Evolutionary conservation across 352 stramenopile genomes (phyloP), one percentile per base, ranked within the genome.

Genomic region (Phytophthora macrochlamydospora): DNA sequence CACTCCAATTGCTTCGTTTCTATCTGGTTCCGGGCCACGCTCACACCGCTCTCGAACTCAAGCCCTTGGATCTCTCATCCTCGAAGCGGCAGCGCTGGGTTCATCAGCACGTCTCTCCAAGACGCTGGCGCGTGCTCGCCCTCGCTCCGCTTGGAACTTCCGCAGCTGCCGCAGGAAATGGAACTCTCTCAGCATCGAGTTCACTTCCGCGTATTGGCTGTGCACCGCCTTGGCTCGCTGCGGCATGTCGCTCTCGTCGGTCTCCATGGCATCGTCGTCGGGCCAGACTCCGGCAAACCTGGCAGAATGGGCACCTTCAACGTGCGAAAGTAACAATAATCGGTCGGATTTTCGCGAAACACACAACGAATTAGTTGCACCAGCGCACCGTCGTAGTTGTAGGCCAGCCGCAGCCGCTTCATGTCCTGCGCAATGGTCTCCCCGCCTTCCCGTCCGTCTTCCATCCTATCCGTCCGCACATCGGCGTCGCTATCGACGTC

Each of bases 101-200:
- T 62, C 29, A 7, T 59, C 43, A 6, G 51, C 50, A 29, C 37
- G 50, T 2, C 74, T 73, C 60, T 85, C 74, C 14, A 86, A 62
- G 63, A 81, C 85, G 37, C 60, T 81, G 40, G 78, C 68, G 12
- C 78, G 79, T 2, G 67, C 70, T 30, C 68, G 64, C n/a, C 69
- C 62, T n/a, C 75, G 73, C 63, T 91, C 82, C 2, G 82, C 78
- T 62, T 93, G 85, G 60, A 91, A 93, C 57, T 79, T 83, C 46
- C 86, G 82, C 56, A 91, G 58, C 56, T 94, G 86, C 7, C 86
- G 86, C 57, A 92, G 51, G 58, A 86, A 92, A 57, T 94, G 86
- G 43, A 88, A 85, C 64, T 94, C 80, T 35, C 81, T 68, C 40
- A 94, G 71, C 67, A 90, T 74, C 4, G 75, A 58, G 59, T 94